Conservation (phyloP, 805 yeast species). For the Wickerhamomyces strasburgensis region DNA sequence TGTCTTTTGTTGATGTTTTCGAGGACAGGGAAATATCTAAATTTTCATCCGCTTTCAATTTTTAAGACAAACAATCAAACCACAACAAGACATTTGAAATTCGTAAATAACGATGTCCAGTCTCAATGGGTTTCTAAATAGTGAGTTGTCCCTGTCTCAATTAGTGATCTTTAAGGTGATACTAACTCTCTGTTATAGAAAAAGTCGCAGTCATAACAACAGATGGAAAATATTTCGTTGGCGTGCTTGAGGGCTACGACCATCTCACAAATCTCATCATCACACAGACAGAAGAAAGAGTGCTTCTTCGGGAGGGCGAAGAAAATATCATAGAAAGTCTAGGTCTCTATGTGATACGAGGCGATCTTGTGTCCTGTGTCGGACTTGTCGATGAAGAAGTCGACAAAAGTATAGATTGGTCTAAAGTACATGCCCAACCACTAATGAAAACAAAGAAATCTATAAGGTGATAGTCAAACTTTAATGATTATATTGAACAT, state of each 20-base stretch:
- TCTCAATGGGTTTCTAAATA: constrained; percentile 19
- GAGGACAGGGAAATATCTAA: neutral
- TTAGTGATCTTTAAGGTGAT: too few relatives aligned
- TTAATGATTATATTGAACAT: neutral
- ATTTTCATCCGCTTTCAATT: neutral
- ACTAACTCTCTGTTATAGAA: constrained; percentile 28
- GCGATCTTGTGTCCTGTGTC: constrained; percentile 52
- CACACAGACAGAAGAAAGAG: constrained; percentile 45
- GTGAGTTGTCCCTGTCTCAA: too few relatives aligned
- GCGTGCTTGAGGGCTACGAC: constrained; percentile 56
- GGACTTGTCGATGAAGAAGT: constrained; percentile 45
- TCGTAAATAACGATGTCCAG: constrained; percentile 16
- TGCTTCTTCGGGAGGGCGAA: constrained; percentile 33
- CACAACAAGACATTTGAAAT: neutral
- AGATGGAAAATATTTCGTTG: constrained; percentile 49
- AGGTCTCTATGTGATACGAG: constrained; percentile 52
- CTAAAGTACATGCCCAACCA: constrained; percentile 22
- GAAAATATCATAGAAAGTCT: constrained; percentile 27
- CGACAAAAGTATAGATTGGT: constrained; percentile 35
- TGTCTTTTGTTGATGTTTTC: too few relatives aligned
- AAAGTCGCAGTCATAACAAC: constrained; percentile 52
- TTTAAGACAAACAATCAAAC: neutral
- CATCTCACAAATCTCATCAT: constrained; percentile 57
- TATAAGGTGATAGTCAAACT: constrained; percentile 12
- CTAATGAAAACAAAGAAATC: constrained; percentile 22